Evolutionary conservation across 768 basidiomycete species (phyloP).

Genomic region (Boletus subparvulus): DNA sequence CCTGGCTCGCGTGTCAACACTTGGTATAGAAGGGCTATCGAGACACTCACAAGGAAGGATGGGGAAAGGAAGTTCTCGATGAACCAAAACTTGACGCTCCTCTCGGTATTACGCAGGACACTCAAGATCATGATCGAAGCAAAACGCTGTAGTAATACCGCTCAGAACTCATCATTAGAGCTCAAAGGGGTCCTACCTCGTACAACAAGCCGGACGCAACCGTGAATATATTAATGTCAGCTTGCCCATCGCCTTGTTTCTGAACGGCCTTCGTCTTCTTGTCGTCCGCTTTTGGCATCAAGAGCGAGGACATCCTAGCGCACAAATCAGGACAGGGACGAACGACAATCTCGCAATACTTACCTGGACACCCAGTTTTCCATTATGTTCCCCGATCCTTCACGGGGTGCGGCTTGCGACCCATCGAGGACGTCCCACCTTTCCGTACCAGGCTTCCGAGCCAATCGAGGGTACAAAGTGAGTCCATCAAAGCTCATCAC

Average conservation of each 20-base stretch:
- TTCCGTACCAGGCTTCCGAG: conserved; percentile 74
- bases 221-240: conserved; percentile 98
- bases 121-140: conserved; percentile 98
- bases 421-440: conserved; percentile 73
- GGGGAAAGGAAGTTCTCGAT: conserved; percentile 99
- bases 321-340: neutral
- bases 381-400: conserved; percentile 41
- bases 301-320: conserved; percentile 46
- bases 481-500: conserved; percentile 89
- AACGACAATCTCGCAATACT: conserved; percentile 13
- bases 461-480: conserved; percentile 81
- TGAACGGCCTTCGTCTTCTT: conserved; percentile 13
- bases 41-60: conserved; percentile 75
- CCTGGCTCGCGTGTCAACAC: conserved; percentile 43
- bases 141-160: conserved; percentile 64
- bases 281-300: conserved; percentile 33
- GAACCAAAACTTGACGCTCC: conserved; percentile 99
- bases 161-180: neutral
- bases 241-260: conserved; percentile 47
- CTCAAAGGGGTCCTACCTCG: conserved; percentile 57
- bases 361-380: conserved; percentile 54
- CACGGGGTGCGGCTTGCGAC: conserved; percentile 29
- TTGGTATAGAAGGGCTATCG: neutral
- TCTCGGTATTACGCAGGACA: conserved; percentile 90
- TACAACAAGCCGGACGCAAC: conserved; percentile 96